A percentile compares a stretch with the other conserved stretches of the same genome.
Conservation (phyloP, 495 filamentous ascomycete genomes). For the Talaromyces wortmannii region DNA sequence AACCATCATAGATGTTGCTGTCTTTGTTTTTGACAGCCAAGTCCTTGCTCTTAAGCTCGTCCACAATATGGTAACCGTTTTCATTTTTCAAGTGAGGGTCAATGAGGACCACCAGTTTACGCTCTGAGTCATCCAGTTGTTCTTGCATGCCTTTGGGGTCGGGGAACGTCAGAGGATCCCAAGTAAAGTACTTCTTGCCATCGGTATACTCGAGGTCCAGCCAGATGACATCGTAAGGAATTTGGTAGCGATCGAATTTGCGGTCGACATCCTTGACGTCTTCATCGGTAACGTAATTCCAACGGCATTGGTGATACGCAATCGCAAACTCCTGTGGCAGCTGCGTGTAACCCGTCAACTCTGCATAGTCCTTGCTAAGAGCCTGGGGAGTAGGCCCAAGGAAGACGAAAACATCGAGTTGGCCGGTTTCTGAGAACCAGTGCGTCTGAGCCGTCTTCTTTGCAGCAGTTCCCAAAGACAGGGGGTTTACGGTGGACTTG, state of each 20-base stretch:
- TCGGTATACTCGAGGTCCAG: conserved; percentile 96
- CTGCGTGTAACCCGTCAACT: conserved; percentile 90
- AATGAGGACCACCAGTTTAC: conserved; percentile 91
- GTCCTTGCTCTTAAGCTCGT: conserved; percentile 76
- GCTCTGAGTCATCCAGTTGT: conserved; percentile 71
- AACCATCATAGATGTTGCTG: conserved; percentile 82
- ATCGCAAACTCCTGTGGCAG: conserved; percentile 89
- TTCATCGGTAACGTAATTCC: conserved; percentile 97
- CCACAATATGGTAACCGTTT: conserved; percentile 63
- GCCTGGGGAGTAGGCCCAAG: conserved; percentile 80
- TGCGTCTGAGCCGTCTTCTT: conserved; percentile 81
- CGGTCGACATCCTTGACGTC: conserved; percentile 94
- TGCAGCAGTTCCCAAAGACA: conserved; percentile 60
- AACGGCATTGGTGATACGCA: conserved; percentile 94
- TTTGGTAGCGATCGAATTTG: conserved; percentile 89
- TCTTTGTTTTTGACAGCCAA: conserved; percentile 86
- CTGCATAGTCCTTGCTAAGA: conserved; percentile 71
- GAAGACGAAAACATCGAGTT: conserved; percentile 90
- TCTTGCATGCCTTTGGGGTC: conserved; percentile 84
- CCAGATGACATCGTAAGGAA: conserved; percentile 98
- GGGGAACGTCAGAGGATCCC: conserved; percentile 80
- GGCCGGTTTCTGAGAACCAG: conserved; percentile 90
- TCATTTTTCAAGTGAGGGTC: conserved; percentile 97
- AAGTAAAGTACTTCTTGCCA: conserved; percentile 95
- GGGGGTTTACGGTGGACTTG: conserved; percentile 67